phyloP scores from a whole-genome alignment of 345 rosid species.

The Litchi chinensis region DNA sequence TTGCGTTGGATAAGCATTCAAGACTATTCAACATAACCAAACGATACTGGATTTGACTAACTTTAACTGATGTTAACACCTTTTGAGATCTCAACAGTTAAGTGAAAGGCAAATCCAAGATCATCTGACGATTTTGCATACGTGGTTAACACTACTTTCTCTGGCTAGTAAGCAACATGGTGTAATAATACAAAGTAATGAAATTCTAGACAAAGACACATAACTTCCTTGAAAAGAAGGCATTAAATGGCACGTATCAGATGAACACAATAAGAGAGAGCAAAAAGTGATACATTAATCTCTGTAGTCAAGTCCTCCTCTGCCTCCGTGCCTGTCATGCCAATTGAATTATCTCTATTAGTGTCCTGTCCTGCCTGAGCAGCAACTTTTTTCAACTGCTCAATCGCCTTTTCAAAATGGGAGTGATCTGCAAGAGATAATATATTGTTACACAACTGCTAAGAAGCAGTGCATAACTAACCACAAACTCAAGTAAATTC shows the following conservation, averaged over 20 bases:
- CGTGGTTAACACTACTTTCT: neutral
- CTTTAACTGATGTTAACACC: neutral
- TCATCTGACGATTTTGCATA: neutral
- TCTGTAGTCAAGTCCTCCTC: conserved; percentile 36
- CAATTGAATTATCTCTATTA: conserved; percentile 38
- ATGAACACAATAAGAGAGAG: neutral
- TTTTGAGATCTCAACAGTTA: neutral
- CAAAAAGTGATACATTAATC: conserved; percentile 35
- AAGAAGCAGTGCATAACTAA: neutral
- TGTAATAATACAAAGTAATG: neutral
- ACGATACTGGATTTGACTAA: neutral
- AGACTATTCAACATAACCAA: neutral
- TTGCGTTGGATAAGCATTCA: neutral
- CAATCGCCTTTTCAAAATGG: conserved; percentile 59
- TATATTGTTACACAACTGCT: neutral
- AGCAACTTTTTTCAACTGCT: conserved; percentile 57
- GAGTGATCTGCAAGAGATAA: conserved; percentile 49
- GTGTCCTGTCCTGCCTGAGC: conserved; percentile 40
- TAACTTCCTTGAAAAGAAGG: neutral
- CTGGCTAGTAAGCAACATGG: neutral
- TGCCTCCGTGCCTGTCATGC: conserved; percentile 35
- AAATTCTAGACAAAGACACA: neutral
- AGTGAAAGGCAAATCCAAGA: neutral
- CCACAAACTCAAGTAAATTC: conserved; percentile 3
- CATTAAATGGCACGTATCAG: neutral